These are phyloP conservation scores for Glutinoglossum americanum DNA, from an alignment of 495 filamentous ascomycete species.

Conservation along the genomic window DNA sequence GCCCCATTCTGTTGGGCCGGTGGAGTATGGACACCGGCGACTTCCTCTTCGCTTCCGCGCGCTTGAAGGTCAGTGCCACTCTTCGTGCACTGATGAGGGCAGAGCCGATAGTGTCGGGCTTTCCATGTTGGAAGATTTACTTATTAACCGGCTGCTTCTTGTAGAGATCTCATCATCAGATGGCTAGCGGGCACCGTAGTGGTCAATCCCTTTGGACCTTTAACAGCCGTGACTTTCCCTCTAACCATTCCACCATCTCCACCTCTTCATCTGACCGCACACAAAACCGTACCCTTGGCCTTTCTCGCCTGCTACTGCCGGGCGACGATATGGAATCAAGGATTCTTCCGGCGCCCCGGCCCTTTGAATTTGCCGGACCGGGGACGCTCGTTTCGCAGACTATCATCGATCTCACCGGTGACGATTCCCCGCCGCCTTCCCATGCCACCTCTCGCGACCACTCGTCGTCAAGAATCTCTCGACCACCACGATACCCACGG, in stretches of 20 bases:
- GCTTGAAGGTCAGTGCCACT: background rate
- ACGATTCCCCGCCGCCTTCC: slow-evolving; percentile 7
- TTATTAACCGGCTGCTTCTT: background rate
- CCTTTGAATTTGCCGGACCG: background rate
- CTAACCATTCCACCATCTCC: background rate
- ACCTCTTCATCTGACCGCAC: background rate
- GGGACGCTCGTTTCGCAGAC: slow-evolving; percentile 9
- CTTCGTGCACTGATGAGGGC: background rate
- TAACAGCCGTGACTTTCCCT: background rate
- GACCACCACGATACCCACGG: slow-evolving; percentile 8
- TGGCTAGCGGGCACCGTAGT: background rate
- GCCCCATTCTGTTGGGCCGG: background rate
- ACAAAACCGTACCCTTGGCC: background rate
- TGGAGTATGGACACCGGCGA: slow-evolving; percentile 1
- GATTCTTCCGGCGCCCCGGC: slow-evolving; percentile 18
- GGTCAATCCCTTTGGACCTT: background rate
- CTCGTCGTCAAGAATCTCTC: slow-evolving; percentile 2
- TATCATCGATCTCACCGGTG: slow-evolving; percentile 34
- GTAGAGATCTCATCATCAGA: slow-evolving; percentile 4
- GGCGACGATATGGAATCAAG: slow-evolving; percentile 30
- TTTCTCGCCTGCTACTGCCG: slow-evolving; percentile 18
- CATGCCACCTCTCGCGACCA: background rate
- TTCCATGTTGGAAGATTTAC: background rate
- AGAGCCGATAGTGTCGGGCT: background rate
- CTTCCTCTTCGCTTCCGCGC: background rate